Percentiles rank a stretch among this genome's conserved stretches.
phyloP scores from a whole-genome alignment of 805 yeast species.

The Saturnispora galanensis region DNA sequence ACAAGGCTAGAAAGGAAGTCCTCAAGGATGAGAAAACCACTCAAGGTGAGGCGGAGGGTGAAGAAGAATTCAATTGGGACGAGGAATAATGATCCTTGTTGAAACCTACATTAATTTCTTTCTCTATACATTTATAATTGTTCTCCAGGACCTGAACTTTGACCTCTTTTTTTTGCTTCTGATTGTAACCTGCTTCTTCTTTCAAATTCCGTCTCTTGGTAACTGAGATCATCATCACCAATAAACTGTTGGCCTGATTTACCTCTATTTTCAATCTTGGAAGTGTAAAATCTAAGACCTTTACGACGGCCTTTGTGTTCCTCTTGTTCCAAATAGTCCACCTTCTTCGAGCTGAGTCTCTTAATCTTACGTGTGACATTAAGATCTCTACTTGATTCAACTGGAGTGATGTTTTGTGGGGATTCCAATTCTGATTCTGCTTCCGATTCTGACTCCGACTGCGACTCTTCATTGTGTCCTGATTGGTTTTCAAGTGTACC shows the following conservation, averaged over 20 bases:
- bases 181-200: conserved; percentile 80
- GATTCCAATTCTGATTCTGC: conserved; percentile 1
- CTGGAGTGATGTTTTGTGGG: conserved; percentile 23
- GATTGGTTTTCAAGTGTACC: conserved; percentile 21
- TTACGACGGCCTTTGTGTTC: conserved; percentile 75
- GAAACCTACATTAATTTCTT: neutral
- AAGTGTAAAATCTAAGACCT: conserved; percentile 88
- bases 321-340: conserved; percentile 77
- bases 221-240: conserved; percentile 90
- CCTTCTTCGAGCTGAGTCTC: conserved; percentile 20
- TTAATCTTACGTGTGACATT: conserved; percentile 35
- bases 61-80: conserved; percentile 8
- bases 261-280: conserved; percentile 84
- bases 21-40: neutral
- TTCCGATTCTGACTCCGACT: conserved; percentile 14
- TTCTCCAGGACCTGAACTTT: conserved; percentile 31
- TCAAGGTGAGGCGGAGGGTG: neutral
- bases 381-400: conserved; percentile 33
- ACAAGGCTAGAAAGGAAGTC: conserved; percentile 1
- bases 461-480: conserved; percentile 13
- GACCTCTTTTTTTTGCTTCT: conserved; percentile 83
- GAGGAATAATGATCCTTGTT: conserved; percentile 2
- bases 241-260: conserved; percentile 49
- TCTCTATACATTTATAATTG: conserved; percentile 2
- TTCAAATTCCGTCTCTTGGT: conserved; percentile 81